A percentile compares a stretch with the other conserved stretches of the same genome.
These are phyloP conservation scores for Colletotrichum plurivorum DNA, from an alignment of 2,329 filamentous ascomycete species.

Conservation along the genomic window DNA sequence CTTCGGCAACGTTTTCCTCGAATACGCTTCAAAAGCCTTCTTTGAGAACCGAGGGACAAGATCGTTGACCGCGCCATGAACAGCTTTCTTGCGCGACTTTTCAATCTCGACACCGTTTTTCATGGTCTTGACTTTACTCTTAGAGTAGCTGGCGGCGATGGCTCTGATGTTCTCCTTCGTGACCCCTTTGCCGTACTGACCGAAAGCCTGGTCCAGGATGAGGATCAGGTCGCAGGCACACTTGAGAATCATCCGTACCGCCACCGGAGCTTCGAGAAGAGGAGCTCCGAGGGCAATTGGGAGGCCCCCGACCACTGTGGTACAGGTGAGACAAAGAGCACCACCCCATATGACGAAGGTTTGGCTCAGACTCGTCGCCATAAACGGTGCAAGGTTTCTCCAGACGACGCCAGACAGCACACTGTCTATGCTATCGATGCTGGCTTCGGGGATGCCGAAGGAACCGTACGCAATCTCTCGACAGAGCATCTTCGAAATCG, in stretches of 20 bases:
- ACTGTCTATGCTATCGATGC: constrained; percentile 41
- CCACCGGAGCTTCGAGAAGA: constrained; percentile 27
- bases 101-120: background rate
- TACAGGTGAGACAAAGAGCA: constrained; percentile 36
- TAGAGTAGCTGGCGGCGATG: background rate
- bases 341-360: constrained; percentile 38
- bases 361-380: constrained; percentile 39
- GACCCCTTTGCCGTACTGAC: constrained; percentile 3
- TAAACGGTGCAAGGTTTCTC: constrained; percentile 44
- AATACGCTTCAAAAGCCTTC: constrained; percentile 13
- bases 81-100: background rate
- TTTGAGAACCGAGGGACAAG: constrained; percentile 14
- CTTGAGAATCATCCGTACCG: constrained; percentile 31
- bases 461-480: constrained; percentile 43
- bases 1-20: background rate
- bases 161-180: constrained; percentile 2
- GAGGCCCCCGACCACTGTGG: constrained; percentile 44
- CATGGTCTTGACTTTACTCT: background rate
- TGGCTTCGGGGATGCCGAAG: constrained; percentile 43
- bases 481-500: constrained; percentile 44
- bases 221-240: constrained; percentile 38
- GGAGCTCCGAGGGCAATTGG: constrained; percentile 26
- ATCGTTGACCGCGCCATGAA: constrained; percentile 7
- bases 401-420: constrained; percentile 43
- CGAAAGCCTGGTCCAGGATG: constrained; percentile 22